phyloP scores from a whole-genome alignment of 192 early-diverging fungal species.

The Physocladia obscura region DNA sequence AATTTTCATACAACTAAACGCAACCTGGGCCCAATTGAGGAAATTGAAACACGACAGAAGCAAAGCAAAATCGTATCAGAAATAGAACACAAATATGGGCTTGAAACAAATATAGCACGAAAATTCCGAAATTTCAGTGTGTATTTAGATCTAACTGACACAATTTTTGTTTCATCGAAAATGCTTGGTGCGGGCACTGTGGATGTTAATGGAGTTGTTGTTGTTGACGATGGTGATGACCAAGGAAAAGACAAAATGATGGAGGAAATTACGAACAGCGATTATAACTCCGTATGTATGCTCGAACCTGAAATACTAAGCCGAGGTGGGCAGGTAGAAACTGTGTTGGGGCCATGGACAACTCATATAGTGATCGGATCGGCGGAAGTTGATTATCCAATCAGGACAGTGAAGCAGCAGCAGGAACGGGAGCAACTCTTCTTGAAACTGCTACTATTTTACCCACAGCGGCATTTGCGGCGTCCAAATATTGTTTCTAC shows the following conservation, averaged over 20 bases:
- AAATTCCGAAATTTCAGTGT: constrained; percentile 25
- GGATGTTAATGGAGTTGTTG: background rate
- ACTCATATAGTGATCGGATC: constrained; percentile 28
- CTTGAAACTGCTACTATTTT: constrained; percentile 9
- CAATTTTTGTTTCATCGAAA: constrained; percentile 8
- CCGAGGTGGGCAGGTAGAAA: constrained; percentile 12
- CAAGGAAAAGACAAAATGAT: background rate
- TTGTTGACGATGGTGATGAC: constrained; percentile 2
- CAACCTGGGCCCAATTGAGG: background rate
- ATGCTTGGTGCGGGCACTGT: constrained; percentile 1
- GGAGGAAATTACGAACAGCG: background rate
- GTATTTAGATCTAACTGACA: constrained; percentile 32
- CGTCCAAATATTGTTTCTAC: constrained; percentile 19
- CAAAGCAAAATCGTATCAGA: background rate
- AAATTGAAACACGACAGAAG: constrained; percentile 1
- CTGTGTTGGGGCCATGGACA: constrained; percentile 14
- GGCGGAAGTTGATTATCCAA: background rate
- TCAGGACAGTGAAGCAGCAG: background rate
- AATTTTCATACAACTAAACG: too few relatives aligned
- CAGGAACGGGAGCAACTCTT: constrained; percentile 1
- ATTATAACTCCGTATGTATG: background rate
- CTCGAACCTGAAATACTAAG: background rate
- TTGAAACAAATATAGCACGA: constrained; percentile 12
- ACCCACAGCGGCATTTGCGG: constrained; percentile 20
- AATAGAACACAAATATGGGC: background rate